A percentile compares a stretch with the other conserved stretches of the same genome.
These are phyloP conservation scores for Kentomonas sorsogonicus DNA, from an alignment of 208 protist species.

Conservation along the genomic window DNA sequence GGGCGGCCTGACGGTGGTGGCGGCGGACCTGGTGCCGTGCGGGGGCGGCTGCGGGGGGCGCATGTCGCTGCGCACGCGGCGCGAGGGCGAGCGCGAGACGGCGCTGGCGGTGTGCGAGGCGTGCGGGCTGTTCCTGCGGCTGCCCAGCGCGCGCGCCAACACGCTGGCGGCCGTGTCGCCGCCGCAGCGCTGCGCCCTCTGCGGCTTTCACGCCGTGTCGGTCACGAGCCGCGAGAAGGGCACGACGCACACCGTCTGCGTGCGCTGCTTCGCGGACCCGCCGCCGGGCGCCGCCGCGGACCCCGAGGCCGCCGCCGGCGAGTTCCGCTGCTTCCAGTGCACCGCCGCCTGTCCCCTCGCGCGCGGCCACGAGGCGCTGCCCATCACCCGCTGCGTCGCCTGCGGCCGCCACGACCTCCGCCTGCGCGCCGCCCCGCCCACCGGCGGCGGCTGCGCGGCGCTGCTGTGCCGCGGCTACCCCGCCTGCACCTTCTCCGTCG, in stretches of 20 bases:
- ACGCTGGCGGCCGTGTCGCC: conserved; percentile 27
- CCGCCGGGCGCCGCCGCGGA: conserved; percentile 16
- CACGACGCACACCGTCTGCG: conserved; percentile 71
- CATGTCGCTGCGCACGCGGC: conserved; percentile 43
- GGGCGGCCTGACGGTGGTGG: conserved; percentile 25
- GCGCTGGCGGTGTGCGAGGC: conserved; percentile 39
- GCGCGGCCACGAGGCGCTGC: conserved; percentile 47
- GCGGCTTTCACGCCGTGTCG: conserved; percentile 55
- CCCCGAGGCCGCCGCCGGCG: conserved; percentile 35
- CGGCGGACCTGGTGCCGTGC: conserved; percentile 29
- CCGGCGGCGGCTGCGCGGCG: conserved; percentile 39
- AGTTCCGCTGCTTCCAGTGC: conserved; percentile 88
- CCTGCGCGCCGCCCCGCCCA: conserved; percentile 28
- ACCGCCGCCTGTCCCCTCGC: conserved; percentile 68
- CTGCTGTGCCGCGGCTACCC: conserved; percentile 75
- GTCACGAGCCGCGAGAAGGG: conserved; percentile 66
- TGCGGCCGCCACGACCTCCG: conserved; percentile 68
- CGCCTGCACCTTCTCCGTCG: conserved; percentile 42
- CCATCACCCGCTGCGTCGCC: conserved; percentile 55
- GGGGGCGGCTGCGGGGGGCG: conserved; percentile 34
- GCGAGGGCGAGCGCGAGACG: conserved; percentile 32
- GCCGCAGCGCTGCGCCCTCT: conserved; percentile 49
- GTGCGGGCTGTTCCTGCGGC: conserved; percentile 40
- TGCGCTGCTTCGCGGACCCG: conserved; percentile 70
- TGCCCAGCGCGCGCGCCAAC: conserved; percentile 56